A percentile compares a stretch with the other conserved stretches of the same genome.
Evolutionary conservation across 148 eudicot genomes (phyloP).

Genomic region (Cornus suecica): DNA sequence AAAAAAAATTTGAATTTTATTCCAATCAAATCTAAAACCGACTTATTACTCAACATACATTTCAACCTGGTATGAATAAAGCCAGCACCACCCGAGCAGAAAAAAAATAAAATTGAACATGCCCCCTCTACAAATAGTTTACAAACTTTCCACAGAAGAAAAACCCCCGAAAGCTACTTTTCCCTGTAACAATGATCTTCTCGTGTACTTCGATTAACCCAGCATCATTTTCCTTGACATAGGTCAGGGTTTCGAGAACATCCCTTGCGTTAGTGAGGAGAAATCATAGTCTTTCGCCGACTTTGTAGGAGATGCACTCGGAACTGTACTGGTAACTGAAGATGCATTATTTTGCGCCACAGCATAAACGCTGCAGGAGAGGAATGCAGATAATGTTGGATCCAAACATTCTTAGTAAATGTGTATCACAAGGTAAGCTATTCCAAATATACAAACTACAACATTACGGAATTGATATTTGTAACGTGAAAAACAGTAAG

Average conservation of each 20-base stretch:
- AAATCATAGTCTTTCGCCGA: constrained; percentile 70
- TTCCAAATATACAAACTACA: not conserved
- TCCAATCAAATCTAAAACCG: constrained; percentile 16
- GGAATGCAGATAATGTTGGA: not conserved
- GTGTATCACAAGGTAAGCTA: not conserved
- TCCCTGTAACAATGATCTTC: not conserved
- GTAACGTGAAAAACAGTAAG: too few species aligned
- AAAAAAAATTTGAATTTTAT: not conserved
- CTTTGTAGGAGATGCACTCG: constrained; percentile 44
- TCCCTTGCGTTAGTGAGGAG: constrained; percentile 89
- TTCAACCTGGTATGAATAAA: constrained; percentile 21
- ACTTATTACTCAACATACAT: constrained; percentile 22
- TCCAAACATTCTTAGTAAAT: not conserved
- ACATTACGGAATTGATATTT: too few species aligned
- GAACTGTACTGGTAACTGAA: constrained; percentile 33
- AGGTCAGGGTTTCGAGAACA: constrained; percentile 66
- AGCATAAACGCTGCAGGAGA: constrained; percentile 46
- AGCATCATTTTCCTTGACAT: not conserved
- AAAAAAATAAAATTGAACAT: constrained; percentile 12
- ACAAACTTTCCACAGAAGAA: constrained; percentile 15
- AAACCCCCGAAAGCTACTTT: constrained; percentile 13
- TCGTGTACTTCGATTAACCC: constrained; percentile 7
- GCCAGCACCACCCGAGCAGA: constrained; percentile 15
- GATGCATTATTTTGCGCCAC: constrained; percentile 53
- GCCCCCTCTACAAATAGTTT: constrained; percentile 32